Conservation (phyloP, 441 rosid species). For the Populus trichocarpa region DNA sequence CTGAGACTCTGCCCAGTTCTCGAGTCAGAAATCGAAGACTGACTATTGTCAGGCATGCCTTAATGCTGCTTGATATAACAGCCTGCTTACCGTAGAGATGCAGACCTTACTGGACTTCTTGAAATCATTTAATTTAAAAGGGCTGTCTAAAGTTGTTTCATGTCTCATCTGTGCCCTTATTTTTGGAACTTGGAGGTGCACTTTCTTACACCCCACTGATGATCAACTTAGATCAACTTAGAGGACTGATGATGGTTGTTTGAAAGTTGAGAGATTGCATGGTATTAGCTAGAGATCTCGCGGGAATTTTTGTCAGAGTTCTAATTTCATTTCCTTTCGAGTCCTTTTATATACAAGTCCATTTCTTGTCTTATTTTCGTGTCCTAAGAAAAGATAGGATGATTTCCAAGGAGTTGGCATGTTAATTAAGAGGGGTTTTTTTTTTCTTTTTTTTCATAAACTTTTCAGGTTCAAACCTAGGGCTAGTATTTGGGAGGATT, state of each 20-base stretch:
- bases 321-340: background rate
- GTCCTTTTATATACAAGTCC: background rate
- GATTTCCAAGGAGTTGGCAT: no score
- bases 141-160: background rate
- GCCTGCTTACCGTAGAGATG: background rate
- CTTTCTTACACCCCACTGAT: background rate
- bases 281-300: background rate
- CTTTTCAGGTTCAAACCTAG: no score
- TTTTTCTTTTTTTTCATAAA: no score
- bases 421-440: no score
- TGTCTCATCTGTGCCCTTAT: background rate
- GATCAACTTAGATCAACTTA: no score
- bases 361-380: no score
- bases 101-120: background rate
- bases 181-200: background rate
- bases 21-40: constrained; percentile 55
- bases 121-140: background rate
- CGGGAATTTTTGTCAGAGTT: background rate
- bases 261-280: background rate
- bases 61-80: background rate
- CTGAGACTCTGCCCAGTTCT: constrained; percentile 68
- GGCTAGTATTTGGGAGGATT: no score
- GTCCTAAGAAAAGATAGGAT: no score
- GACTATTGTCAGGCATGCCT: constrained; percentile 1
- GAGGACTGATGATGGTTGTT: background rate